A percentile compares a stretch with the other conserved stretches of the same genome.
Conservation (phyloP, 345 rosid genomes). For the Linum tenue region DNA sequence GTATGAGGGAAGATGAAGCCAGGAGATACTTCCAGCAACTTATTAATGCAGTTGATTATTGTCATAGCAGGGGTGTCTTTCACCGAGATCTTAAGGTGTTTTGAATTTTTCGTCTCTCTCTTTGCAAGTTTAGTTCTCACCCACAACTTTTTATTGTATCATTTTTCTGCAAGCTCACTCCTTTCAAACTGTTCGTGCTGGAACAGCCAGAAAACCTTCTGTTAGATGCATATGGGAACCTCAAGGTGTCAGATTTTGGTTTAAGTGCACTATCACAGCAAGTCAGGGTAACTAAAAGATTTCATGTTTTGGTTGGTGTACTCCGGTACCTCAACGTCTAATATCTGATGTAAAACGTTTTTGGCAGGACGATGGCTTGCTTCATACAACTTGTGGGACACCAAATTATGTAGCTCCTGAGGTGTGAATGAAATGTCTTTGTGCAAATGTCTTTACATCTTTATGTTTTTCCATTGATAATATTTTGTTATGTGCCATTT, state of each 20-base stretch:
- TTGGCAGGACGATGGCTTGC: constrained; percentile 86
- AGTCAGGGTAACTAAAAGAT: constrained; percentile 61
- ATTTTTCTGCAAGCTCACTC: constrained; percentile 4
- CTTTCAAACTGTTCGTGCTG: constrained; percentile 10
- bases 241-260: constrained; percentile 95
- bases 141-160: not conserved
- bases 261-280: constrained; percentile 91
- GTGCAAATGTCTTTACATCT: not conserved
- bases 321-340: not conserved
- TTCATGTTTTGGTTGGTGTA: not conserved
- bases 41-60: constrained; percentile 84
- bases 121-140: not conserved
- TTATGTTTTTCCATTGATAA: not conserved
- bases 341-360: not conserved
- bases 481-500: constrained; percentile 1
- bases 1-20: constrained; percentile 87
- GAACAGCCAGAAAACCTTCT: constrained; percentile 88
- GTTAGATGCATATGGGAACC: constrained; percentile 76
- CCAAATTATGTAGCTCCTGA: constrained; percentile 98
- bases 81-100: constrained; percentile 94
- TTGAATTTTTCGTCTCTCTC: not conserved
- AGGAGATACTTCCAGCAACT: constrained; percentile 95
- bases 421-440: constrained; percentile 33
- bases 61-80: constrained; percentile 97
- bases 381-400: constrained; percentile 95